These are phyloP conservation scores for Trichophyton benhamiae DNA, from an alignment of 2,329 filamentous ascomycete genomes.

Conservation along the genomic window DNA sequence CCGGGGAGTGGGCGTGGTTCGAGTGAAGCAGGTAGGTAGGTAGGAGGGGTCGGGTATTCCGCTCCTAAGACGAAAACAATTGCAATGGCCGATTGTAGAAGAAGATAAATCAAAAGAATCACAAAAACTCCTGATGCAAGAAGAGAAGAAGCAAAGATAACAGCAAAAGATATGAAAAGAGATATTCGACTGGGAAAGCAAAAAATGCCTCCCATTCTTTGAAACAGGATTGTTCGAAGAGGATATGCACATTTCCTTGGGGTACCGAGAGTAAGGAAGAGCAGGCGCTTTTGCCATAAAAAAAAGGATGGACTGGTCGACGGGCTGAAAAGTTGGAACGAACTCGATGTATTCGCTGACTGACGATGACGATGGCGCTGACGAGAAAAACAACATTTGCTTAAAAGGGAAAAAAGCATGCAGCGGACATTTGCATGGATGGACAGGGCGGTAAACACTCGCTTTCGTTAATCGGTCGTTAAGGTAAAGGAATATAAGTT, in stretches of 20 bases:
- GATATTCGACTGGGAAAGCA: not conserved
- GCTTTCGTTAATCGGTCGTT: slow-evolving; percentile 3
- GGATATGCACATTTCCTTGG: not conserved
- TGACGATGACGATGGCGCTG: slow-evolving; percentile 1
- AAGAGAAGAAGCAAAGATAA: not conserved
- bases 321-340: not conserved
- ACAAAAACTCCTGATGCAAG: not conserved
- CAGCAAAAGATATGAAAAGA: not conserved
- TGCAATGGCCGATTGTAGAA: not conserved
- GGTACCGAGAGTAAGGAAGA: not conserved
- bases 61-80: not conserved
- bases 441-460: not conserved
- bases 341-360: not conserved
- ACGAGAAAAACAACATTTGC: not conserved
- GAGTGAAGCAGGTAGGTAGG: not conserved
- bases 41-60: not conserved
- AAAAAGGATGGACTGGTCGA: not conserved
- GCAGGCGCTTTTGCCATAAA: not conserved
- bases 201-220: not conserved
- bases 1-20: not conserved
- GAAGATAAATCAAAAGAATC: not conserved
- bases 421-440: not conserved
- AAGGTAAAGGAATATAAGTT: not conserved
- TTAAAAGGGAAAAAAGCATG: not conserved
- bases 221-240: not conserved